Conservation (phyloP, 2,329 filamentous ascomycete species). For the Metarhizium brunneum region DNA sequence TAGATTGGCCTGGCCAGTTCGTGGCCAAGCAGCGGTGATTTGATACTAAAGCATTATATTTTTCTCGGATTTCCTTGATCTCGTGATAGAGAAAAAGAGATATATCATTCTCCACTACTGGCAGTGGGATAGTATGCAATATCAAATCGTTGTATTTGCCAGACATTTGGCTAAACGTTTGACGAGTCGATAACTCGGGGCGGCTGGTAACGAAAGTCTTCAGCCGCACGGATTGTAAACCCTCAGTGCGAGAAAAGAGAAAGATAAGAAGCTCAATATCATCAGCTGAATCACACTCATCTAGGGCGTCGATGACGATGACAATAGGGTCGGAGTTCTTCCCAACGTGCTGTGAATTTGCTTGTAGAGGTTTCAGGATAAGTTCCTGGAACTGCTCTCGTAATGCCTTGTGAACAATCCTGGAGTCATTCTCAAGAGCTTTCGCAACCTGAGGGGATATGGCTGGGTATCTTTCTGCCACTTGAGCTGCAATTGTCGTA, state of each 20-base stretch:
- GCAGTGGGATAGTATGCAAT: neutral
- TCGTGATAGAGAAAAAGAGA: constrained; percentile 21
- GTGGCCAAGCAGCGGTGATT: neutral
- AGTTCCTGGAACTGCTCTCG: constrained; percentile 32
- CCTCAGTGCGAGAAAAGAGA: neutral
- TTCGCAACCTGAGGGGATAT: constrained; percentile 16
- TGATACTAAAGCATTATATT: constrained; percentile 6
- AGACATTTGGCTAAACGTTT: neutral
- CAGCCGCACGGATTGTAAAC: constrained; percentile 7
- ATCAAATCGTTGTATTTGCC: neutral
- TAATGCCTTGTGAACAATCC: constrained; percentile 17
- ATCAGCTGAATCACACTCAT: constrained; percentile 17
- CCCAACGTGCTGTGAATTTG: neutral
- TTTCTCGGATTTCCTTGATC: constrained; percentile 18
- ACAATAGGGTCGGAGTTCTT: constrained; percentile 3
- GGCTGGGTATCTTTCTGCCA: constrained; percentile 18
- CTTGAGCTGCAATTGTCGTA: constrained; percentile 27
- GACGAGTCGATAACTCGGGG: constrained; percentile 21
- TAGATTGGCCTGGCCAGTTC: constrained; percentile 6
- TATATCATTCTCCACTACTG: neutral
- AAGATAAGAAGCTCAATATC: constrained; percentile 23
- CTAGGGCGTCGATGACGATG: constrained; percentile 26
- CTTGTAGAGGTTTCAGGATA: constrained; percentile 22
- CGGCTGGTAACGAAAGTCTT: constrained; percentile 32
- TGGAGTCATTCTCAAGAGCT: constrained; percentile 21